Conservation (phyloP, 208 protist species). For the Wallacemonas sp. region DNA sequence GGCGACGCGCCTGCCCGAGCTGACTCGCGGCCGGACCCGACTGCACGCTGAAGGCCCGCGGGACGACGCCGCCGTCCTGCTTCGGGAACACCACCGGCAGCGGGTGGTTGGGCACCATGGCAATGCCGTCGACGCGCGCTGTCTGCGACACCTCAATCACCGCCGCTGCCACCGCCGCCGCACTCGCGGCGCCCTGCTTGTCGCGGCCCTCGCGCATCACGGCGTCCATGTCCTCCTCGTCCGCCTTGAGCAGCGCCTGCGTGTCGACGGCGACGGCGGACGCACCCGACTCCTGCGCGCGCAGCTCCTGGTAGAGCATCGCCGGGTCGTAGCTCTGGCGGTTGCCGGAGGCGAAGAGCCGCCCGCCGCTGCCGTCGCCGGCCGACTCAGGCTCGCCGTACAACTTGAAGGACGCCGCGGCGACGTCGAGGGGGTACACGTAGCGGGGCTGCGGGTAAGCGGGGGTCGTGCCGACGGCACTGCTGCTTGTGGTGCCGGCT, state of each 20-base stretch:
- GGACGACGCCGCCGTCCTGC: conserved; percentile 37
- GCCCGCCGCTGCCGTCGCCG: conserved; percentile 36
- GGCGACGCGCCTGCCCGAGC: conserved; percentile 15
- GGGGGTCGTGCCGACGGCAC: not conserved
- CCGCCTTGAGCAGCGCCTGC: conserved; percentile 22
- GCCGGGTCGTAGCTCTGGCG: conserved; percentile 60
- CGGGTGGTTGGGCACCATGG: conserved; percentile 55
- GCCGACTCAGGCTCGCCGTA: conserved; percentile 50
- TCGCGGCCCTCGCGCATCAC: conserved; percentile 59
- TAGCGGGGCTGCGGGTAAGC: conserved; percentile 22
- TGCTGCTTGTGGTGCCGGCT: conserved; percentile 8
- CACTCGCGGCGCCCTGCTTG: conserved; percentile 61
- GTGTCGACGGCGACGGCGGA: conserved; percentile 14
- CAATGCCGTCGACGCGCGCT: conserved; percentile 42
- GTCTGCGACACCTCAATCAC: conserved; percentile 55
- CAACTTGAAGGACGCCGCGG: conserved; percentile 36
- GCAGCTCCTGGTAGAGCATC: conserved; percentile 46
- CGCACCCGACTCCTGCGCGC: conserved; percentile 35
- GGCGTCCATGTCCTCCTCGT: conserved; percentile 54
- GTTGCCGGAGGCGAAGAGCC: conserved; percentile 50
- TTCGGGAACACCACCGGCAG: conserved; percentile 64
- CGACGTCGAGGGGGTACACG: conserved; percentile 43
- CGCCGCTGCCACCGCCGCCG: conserved; percentile 58
- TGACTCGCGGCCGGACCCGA: conserved; percentile 33
- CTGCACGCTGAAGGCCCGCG: conserved; percentile 48